phyloP scores from a whole-genome alignment of 129 eudicot genomes.

The Saussurea involucrata region DNA sequence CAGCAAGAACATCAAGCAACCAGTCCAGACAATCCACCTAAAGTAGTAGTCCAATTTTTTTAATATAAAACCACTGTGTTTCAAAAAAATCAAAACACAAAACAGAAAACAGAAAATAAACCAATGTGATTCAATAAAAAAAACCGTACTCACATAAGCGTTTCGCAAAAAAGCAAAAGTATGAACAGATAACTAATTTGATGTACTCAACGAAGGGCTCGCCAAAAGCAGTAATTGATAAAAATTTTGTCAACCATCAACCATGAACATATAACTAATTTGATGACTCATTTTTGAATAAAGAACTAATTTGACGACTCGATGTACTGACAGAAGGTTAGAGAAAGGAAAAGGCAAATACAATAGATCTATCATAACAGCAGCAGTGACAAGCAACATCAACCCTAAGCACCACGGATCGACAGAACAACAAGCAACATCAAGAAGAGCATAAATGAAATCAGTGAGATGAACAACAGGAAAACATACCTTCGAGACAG shows the following conservation, averaged over 20 bases:
- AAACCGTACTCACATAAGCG: background rate
- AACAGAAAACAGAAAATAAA: background rate
- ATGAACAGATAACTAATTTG: background rate
- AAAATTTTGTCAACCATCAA: background rate
- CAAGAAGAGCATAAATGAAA: background rate
- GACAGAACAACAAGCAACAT: background rate
- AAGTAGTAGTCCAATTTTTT: background rate
- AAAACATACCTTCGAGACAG: too few relatives aligned
- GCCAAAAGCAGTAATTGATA: background rate
- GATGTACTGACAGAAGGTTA: background rate
- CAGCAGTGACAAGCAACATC: background rate
- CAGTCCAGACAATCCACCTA: background rate
- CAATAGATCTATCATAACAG: background rate
- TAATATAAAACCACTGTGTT: background rate
- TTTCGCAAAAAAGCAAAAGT: background rate
- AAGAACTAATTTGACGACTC: background rate
- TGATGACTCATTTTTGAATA: background rate
- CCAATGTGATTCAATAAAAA: background rate
- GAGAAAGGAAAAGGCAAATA: background rate
- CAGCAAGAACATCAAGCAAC: background rate
- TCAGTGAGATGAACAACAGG: background rate
- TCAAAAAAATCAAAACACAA: background rate
- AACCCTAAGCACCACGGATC: background rate
- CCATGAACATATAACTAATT: background rate
- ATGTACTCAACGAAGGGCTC: background rate